These are phyloP conservation scores for Polychaeton citri DNA, from an alignment of 2,329 filamentous ascomycete genomes.

Conservation along the genomic window DNA sequence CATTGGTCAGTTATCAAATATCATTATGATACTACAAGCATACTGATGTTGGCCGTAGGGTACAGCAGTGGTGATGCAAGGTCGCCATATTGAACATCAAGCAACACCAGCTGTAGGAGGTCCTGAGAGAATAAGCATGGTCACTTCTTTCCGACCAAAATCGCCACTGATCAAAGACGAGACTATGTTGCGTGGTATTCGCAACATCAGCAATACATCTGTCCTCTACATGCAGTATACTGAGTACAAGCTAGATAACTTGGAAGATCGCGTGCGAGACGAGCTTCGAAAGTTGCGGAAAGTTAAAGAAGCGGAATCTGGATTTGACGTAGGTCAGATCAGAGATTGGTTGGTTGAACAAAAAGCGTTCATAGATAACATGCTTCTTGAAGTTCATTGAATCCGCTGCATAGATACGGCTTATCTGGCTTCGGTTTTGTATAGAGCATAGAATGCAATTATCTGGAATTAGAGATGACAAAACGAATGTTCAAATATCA, in stretches of 20 bases:
- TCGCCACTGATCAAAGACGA: slow-evolving; percentile 44
- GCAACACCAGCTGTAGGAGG: slow-evolving; percentile 46
- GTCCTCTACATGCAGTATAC: slow-evolving; percentile 49
- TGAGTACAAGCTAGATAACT: slow-evolving; percentile 49
- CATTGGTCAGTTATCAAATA: slow-evolving; percentile 39
- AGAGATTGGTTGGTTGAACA: too few relatives aligned
- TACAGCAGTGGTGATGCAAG: slow-evolving; percentile 51
- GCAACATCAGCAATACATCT: slow-evolving; percentile 42
- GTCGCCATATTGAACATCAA: slow-evolving; percentile 52
- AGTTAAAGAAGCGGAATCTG: too few relatives aligned
- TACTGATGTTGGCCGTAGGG: too few relatives aligned
- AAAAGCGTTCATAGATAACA: too few relatives aligned
- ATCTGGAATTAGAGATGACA: too few relatives aligned
- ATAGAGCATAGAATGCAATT: too few relatives aligned
- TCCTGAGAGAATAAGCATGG: slow-evolving; percentile 51
- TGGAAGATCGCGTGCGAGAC: slow-evolving; percentile 46
- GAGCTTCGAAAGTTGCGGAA: too few relatives aligned
- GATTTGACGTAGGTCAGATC: too few relatives aligned
- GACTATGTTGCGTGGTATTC: slow-evolving; percentile 46
- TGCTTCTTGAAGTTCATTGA: too few relatives aligned
- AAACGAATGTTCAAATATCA: too few relatives aligned
- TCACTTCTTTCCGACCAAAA: slow-evolving; percentile 52
- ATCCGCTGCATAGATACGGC: too few relatives aligned
- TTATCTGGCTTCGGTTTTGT: too few relatives aligned
- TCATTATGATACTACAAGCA: slow-evolving; percentile 1